Base-by-base conservation (phyloP, 2,329 filamentous ascomycete species). In the Rhexocercosporidium sp. region DNA sequence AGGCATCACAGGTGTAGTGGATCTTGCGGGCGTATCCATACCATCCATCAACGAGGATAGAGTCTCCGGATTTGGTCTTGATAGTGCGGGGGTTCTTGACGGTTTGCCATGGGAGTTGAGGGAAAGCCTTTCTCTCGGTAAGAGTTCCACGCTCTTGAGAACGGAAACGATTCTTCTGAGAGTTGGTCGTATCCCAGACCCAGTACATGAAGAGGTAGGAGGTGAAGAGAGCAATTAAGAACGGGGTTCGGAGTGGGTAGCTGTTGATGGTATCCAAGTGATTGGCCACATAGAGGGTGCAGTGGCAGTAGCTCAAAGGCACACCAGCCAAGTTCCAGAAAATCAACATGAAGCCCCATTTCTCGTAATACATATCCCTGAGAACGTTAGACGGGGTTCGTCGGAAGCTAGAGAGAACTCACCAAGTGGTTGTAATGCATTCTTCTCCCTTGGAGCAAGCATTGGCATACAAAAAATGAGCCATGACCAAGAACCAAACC, bases 261-360 rank as follows among this genome's bases (percentile, higher is more conserved):
- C 88, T 88, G 41, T 88, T 85, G 0, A 94, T 70, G 92, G 75
- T 91, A 46, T 69, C 66, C 18, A 72, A 82, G 79, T 96, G 93
- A 80, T 92, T 94, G 72, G 93, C 93, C 60, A 97, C 86, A 81
- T 92, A 97, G 75, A 97, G 88, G 59, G 92, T 95, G 86, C 92
- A 96, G 84, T 97, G 94, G 83, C 93, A 97, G 85, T 97, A 97
- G 64, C 90, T 94, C 62, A 97, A 85, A 16, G 94, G 94, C 29
- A 97, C 94, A 72, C 94, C 94, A 56, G 94, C 93, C 78, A 97
- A 84, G 81, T 97, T 97, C 94, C 94, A 97, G 87, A 97, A 97
- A 79, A 96, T 96, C 72, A 97, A 87, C 94, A 97, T 97, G 84
- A 97, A 97, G 62, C 94, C 94, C 88, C 92, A 94, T 82, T 97